These are phyloP conservation scores for Mucor velutinosus DNA, from an alignment of 371 early-diverging fungal genomes.

Conservation along the genomic window DNA sequence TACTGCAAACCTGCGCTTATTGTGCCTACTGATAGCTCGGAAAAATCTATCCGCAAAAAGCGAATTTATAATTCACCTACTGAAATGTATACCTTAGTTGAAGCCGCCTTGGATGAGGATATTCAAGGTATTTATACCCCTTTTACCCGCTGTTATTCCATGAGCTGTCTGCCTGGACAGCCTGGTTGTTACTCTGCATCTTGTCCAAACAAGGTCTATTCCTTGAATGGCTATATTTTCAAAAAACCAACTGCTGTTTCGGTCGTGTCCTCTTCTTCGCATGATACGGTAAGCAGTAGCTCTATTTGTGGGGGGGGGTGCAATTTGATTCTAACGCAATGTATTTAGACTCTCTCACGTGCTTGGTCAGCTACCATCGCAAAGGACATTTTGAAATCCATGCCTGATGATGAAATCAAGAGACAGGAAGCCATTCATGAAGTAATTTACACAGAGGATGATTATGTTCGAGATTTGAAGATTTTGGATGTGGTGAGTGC, in stretches of 20 bases:
- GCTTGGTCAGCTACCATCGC: slow-evolving; percentile 78
- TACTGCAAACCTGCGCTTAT: slow-evolving; percentile 38
- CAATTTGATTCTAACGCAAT: neutral
- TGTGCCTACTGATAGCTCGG: slow-evolving; percentile 41
- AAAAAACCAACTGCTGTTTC: slow-evolving; percentile 15
- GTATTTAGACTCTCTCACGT: slow-evolving; percentile 44
- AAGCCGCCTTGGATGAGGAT: slow-evolving; percentile 25
- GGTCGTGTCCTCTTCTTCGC: slow-evolving; percentile 35
- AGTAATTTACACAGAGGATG: slow-evolving; percentile 87
- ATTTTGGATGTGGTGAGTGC: slow-evolving; percentile 40
- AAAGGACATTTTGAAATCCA: slow-evolving; percentile 70
- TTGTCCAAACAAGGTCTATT: slow-evolving; percentile 35
- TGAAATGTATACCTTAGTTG: slow-evolving; percentile 43
- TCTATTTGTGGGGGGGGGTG: neutral
- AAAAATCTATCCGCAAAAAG: slow-evolving; percentile 42
- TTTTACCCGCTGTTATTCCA: slow-evolving; percentile 41
- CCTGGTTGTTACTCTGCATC: slow-evolving; percentile 46
- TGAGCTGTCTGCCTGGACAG: slow-evolving; percentile 33
- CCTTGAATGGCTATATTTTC: slow-evolving; percentile 2
- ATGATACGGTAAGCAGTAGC: slow-evolving; percentile 41
- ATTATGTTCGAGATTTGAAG: slow-evolving; percentile 81
- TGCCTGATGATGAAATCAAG: slow-evolving; percentile 78
- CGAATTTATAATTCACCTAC: slow-evolving; percentile 37
- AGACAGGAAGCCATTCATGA: slow-evolving; percentile 95
- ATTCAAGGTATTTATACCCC: slow-evolving; percentile 44